Evolutionary conservation across 1,284 basidiomycete species (phyloP), one percentile per base, ranked within the genome.

Genomic region (Malassezia nana): DNA sequence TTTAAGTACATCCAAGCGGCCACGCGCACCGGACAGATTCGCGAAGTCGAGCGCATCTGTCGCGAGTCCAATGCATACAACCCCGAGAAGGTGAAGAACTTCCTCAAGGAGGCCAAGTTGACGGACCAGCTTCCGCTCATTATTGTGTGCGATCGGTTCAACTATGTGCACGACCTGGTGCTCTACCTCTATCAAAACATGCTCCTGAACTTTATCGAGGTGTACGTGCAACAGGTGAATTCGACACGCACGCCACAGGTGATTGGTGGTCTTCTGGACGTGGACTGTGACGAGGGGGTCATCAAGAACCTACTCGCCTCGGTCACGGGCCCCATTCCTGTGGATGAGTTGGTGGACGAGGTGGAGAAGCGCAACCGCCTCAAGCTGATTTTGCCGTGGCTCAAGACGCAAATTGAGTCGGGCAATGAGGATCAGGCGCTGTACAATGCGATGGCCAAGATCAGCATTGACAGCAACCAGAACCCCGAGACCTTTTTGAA

Each of bases 1-100:
- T 98, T 96, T 84, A 98, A 99, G 81, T 98, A 98, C 78, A 96
- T 99, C 70, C 94, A 98, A 75, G 94, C 94, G 29, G 94, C 94
- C 9, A 95, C 91, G 1, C 85, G 94, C 39, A 99, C 94, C 18
- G 92, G 92, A 40, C 94, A 98, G 75, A 90, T 98, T 69, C 85
- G 94, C 57, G 94, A 99, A 75, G 94, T 99, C 58, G 94, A 99
- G 78, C 88, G 94, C 55, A 92, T 99, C 70, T 94, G 90, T 75
- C 82, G 94, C 60, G 94, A 99, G 79, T 89, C 87, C 75, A 96
- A 98, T 78, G 81, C 80, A 77, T 98, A 98, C 81, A 94, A 94
- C 77, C 88, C 94, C 2, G 94, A 99, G 79, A 99, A 99, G 78
- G 94, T 98, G 80, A 98, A 98, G 81, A 99, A 99, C 79, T 98